Base-by-base conservation (phyloP, 805 yeast species). In the Ogataea nakhonphanomensis region DNA sequence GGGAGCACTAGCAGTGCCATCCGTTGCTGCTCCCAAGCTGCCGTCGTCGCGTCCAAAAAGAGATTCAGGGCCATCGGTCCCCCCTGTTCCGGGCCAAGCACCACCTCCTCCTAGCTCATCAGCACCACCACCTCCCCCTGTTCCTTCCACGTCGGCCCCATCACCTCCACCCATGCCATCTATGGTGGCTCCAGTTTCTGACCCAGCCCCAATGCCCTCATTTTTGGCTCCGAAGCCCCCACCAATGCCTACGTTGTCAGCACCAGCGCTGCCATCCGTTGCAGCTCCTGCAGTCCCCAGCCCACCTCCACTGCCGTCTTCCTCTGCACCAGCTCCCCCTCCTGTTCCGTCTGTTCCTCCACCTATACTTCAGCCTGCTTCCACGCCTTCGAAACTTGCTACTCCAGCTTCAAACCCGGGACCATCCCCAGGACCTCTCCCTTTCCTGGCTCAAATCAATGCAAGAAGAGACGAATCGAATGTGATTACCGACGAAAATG, bases 371-470 rank as follows among this genome's bases (percentile, higher is more conserved):
- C 28, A 49, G 10, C 44, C 44, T 15, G 39, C 55, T 3, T 51
- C 65, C 2, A 54, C 63, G 7, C 43, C 52, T 5, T 50, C 59
- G 26, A 36, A 50, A n/a, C 26, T 54, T 10, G 46, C 59, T 8
- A 51, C 67, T 6, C 57, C 70, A 5, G 51, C 66, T 7, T 48
- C 59, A 6, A 48, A 58, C 30, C 51, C 51, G 7, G 51, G 54
- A 10, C 21, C 33, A 2, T 44, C 60, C 4, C 63, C 61, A 23
- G 77, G 76, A 1, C 73, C 68, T 0, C 55, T 78, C 17, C 84
- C 85, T 6, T 78, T 79, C 50, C 64, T 78, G 35, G 78, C 78
- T 1, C 76, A 78, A 43, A 78, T 79, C 35, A 76, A 77, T 45
- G 69, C 72, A 28, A 75, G 73, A 54, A 65, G 83, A 56, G 68